Conservation (phyloP, 2,329 filamentous ascomycete genomes). For the Sporothrix euskadiensis region DNA sequence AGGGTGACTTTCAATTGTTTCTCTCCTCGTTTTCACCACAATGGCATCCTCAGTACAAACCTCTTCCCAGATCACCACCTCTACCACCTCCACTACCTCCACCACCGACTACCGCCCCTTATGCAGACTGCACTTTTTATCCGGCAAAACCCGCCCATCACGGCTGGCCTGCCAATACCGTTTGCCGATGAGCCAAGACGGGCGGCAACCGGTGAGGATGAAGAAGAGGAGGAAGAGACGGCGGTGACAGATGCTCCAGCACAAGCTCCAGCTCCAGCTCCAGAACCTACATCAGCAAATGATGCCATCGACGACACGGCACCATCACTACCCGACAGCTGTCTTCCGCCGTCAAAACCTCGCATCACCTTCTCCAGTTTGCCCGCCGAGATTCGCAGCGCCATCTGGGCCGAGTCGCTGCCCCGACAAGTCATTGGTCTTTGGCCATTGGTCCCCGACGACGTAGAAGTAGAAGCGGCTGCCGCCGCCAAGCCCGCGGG, state of each 20-base stretch:
- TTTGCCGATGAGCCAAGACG: neutral
- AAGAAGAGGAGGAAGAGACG: too few species aligned
- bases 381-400: slow-evolving; percentile 22
- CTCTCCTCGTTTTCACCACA: neutral
- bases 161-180: too few species aligned
- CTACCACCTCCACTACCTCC: neutral
- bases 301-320: neutral
- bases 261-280: neutral
- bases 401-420: slow-evolving; percentile 25
- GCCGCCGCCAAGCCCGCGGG: neutral
- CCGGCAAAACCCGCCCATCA: neutral
- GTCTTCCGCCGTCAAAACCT: neutral
- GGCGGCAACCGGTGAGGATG: neutral
- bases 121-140: slow-evolving; percentile 19
- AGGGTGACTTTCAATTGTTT: neutral
- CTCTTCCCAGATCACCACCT: neutral
- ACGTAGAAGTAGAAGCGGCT: neutral
- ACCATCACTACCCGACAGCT: neutral
- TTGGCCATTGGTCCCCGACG: neutral
- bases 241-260: too few species aligned
- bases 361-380: slow-evolving; percentile 21
- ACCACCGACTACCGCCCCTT: neutral
- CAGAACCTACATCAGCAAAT: neutral
- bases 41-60: neutral
- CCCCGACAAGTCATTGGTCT: slow-evolving; percentile 26